Evolutionary conservation across 2,329 filamentous ascomycete species (phyloP), one percentile per base, ranked within the genome.

Genomic region (Exophiala dermatitidis): DNA sequence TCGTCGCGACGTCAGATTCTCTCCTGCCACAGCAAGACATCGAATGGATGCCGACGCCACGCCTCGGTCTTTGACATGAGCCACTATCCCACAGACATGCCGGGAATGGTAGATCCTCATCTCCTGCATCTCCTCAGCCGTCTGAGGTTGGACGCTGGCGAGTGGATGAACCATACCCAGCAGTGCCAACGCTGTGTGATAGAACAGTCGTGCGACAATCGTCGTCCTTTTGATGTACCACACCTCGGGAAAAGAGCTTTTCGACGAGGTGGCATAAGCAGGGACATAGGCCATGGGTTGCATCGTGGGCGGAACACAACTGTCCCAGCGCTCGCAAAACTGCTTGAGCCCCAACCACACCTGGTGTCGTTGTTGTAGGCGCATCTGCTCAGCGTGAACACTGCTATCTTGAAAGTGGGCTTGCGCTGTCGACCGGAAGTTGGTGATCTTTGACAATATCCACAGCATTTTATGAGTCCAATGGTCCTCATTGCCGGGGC

Each of bases 391-490:
- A 2, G 64, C 56, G 9, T 63, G 54, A 40, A 82, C 81, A 52
- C 81, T 79, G 4, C 79, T 74, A 41, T 78, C 80, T 53, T 82
- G 77, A 54, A 80, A 80, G 12, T 78, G 76, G 1, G 83, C 79
- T 30, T 83, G 81, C 8, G 58, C 54, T 10, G 80, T 81, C 9
- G 87, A 85, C 37, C 88, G 82, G 67, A 95, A 95, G 69, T 94
- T 93, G 60, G 85, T 82, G 46, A 95, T 82, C 67, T 90, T 95
- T 45, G 87, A 90, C 46, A 94, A 79, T 59, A 95, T 85, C 70
- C 90, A 95, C 37, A 96, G 75, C 58, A 95, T 94, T 30, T 88
- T 82, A 65, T 95, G 86, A 12, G 90, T 86, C 90, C 91, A 96
- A 6, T 85, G 66, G 64, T 95, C 88, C 68, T 95, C 89, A 36